Percentiles rank a stretch among this genome's conserved stretches.
phyloP scores from a whole-genome alignment of 768 basidiomycete genomes.

The Podaxis sp. region DNA sequence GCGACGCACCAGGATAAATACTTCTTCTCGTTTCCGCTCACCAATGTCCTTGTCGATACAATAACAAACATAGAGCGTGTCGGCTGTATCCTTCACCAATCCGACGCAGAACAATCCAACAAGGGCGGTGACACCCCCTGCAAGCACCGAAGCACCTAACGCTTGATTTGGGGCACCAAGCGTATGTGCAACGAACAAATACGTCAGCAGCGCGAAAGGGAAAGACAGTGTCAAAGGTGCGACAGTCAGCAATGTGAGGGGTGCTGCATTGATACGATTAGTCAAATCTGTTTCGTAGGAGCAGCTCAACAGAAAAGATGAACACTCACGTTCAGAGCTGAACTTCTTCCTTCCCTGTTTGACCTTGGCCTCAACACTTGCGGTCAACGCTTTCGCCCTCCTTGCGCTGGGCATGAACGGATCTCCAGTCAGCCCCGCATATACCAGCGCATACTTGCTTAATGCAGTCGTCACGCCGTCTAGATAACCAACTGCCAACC shows the following conservation, averaged over 20 bases:
- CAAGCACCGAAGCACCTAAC: conserved; percentile 70
- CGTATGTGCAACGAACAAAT: conserved; percentile 87
- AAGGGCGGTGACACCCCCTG: conserved; percentile 76
- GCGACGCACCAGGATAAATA: conserved; percentile 36
- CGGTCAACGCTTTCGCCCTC: conserved; percentile 45
- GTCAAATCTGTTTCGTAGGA: background rate
- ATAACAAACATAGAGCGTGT: conserved; percentile 47
- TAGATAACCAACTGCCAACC: conserved; percentile 51
- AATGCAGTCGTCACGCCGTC: conserved; percentile 54
- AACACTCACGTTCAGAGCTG: conserved; percentile 55
- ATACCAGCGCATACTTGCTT: conserved; percentile 63
- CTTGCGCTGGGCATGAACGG: conserved; percentile 58
- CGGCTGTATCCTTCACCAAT: conserved; percentile 66
- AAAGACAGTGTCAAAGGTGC: conserved; percentile 79
- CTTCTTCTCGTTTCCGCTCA: conserved; percentile 38
- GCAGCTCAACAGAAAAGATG: background rate
- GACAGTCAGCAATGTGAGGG: conserved; percentile 71
- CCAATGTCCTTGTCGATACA: conserved; percentile 48
- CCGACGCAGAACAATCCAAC: conserved; percentile 84
- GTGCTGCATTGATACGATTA: conserved; percentile 33
- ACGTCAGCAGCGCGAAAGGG: conserved; percentile 79
- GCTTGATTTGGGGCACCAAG: conserved; percentile 69
- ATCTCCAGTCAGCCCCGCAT: conserved; percentile 75
- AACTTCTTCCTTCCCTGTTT: conserved; percentile 34
- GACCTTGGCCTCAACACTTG: conserved; percentile 25